Evolutionary conservation across 345 rosid genomes (phyloP), one percentile per base, ranked within the genome.

Genomic region (Passiflora organensis): DNA sequence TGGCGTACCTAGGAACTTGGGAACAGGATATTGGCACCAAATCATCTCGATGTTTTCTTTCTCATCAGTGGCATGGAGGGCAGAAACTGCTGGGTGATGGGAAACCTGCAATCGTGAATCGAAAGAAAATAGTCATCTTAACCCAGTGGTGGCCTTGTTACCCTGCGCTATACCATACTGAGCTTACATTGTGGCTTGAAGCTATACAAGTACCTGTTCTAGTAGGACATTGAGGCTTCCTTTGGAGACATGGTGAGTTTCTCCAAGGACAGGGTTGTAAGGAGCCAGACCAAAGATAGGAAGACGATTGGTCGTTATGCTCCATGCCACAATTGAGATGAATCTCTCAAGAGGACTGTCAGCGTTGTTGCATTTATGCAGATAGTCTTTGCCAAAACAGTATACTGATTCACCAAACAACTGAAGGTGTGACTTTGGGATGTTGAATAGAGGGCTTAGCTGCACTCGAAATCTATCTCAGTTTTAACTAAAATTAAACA

Each of bases 361-460:
- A 4, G 56, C 67, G 10, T 45, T 59, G 59, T 64, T 62, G 72
- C 95, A 84, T 25, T 51, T 65, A 15, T 74, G 63, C 21, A 91
- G 34, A 60, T 83, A 32, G 56, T 86, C 85, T 38, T 62, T 62
- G 23, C 74, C 16, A 9, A 49, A 46, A 56, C 86, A 66, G 48
- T 83, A 91, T 9, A 84, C 59, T 6, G 85, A 62, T 57, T 91
- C 96, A 0, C 93, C 90, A n/a, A 62, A 78, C 53, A 75, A 75
- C 37, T 91, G 98, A 17, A 88, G 93, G 38, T 78, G 82, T 19
- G 98, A 85, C 62, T 83, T 85, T n/a, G 96, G 98, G 24, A 79
- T 10, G 76, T 88, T 91, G 80, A 91, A 75, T 21, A 58, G 55
- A 19, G 93, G 80, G 22, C 95, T 89, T 32, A 88, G 59, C 98